Evolutionary conservation across 345 rosid species (phyloP).

Genomic region (Gossypium ekmanianum): DNA sequence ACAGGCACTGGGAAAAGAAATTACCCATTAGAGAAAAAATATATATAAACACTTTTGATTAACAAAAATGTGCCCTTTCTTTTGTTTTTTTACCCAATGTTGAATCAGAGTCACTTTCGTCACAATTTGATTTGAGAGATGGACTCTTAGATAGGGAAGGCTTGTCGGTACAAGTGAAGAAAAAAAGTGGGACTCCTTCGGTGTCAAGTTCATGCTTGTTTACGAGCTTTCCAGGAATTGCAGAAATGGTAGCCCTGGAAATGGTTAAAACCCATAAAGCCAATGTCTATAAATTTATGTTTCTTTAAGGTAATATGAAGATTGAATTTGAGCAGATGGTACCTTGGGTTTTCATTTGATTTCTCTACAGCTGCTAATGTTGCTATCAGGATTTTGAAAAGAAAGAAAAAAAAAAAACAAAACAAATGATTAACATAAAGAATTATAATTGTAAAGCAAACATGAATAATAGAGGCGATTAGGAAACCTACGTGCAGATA

Average conservation of each 20-base stretch:
- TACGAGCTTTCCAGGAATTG: constrained; percentile 2
- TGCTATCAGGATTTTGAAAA: constrained; percentile 13
- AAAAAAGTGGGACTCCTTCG: constrained; percentile 14
- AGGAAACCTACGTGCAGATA: constrained; percentile 33
- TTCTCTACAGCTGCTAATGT: constrained; percentile 17
- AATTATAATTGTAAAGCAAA: not conserved
- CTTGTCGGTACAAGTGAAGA: constrained; percentile 1
- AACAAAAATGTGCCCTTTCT: too few relatives aligned
- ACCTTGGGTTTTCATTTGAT: constrained; percentile 29
- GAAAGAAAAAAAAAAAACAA: not conserved
- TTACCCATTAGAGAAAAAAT: not conserved
- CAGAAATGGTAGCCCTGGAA: constrained; percentile 27
- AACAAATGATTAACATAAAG: not conserved
- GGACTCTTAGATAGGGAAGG: constrained; percentile 2
- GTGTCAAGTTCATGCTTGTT: constrained; percentile 16
- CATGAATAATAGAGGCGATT: not conserved
- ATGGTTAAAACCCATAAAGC: not conserved
- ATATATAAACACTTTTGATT: not conserved
- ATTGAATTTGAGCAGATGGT: not conserved
- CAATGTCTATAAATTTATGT: too few relatives aligned
- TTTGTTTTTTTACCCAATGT: not conserved
- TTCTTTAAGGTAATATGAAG: not conserved
- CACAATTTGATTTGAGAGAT: not conserved
- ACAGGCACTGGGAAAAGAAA: constrained; percentile 10
- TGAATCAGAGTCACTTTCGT: constrained; percentile 7